Percentiles rank a stretch among this genome's conserved stretches.
These are phyloP conservation scores for Misopates orontium DNA, from an alignment of 257 asterid genomes.

Conservation along the genomic window DNA sequence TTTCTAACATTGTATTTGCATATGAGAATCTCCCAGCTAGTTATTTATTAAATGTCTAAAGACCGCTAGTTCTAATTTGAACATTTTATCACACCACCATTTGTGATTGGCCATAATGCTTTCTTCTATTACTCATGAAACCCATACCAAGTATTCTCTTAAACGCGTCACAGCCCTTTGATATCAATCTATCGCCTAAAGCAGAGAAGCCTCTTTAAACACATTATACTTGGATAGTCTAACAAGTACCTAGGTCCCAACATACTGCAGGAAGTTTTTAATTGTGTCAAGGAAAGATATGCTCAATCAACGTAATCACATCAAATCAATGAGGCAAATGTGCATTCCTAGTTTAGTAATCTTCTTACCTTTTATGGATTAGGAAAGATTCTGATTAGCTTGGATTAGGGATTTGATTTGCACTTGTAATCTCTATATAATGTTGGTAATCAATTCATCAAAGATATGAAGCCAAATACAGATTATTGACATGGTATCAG, in stretches of 20 bases:
- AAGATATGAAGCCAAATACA: no score
- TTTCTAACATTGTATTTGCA: background rate
- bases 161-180: background rate
- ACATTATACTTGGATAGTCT: constrained; percentile 10
- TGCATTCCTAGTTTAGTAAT: no score
- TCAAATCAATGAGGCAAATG: no score
- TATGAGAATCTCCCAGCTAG: background rate
- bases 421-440: no score
- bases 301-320: no score
- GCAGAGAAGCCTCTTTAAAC: background rate
- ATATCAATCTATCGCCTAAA: background rate
- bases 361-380: no score
- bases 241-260: background rate
- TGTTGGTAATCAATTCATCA: no score
- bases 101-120: background rate
- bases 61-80: background rate
- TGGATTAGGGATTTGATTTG: no score
- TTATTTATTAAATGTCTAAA: background rate
- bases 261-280: background rate
- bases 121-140: background rate
- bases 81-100: background rate
- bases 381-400: no score
- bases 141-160: background rate
- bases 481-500: no score
- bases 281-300: no score